A percentile compares a stretch with the other conserved stretches of the same genome.
Evolutionary conservation across 108 stramenopile species (phyloP).

Genomic region (Epipyxis sp.): DNA sequence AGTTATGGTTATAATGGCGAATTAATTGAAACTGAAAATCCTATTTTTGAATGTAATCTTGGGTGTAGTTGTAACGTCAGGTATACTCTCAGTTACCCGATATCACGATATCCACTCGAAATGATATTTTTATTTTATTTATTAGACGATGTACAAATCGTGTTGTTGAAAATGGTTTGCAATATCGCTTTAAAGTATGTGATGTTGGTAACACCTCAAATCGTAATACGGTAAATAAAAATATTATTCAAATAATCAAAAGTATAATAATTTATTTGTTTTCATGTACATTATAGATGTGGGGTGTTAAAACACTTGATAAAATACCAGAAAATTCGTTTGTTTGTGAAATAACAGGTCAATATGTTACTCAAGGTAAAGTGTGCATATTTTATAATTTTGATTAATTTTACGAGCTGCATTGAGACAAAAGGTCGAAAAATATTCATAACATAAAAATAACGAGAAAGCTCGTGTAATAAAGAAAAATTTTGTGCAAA

Average conservation of each 20-base stretch:
- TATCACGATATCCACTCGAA: too few species aligned
- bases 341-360: conserved; percentile 10
- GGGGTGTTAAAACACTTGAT: neutral
- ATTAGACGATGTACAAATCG: conserved; percentile 20
- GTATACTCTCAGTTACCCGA: too few species aligned
- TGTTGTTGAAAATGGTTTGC: neutral
- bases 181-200: neutral
- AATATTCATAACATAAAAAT: too few species aligned
- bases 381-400: too few species aligned
- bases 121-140: too few species aligned
- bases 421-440: too few species aligned
- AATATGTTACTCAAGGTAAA: neutral
- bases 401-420: too few species aligned
- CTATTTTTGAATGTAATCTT: conserved; percentile 6
- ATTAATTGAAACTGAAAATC: neutral
- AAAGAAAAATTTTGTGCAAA: too few species aligned
- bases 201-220: neutral
- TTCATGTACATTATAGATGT: neutral
- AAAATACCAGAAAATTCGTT: neutral
- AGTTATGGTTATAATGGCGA: neutral
- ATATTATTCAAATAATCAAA: too few species aligned
- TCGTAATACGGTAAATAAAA: neutral
- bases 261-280: too few species aligned
- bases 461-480: too few species aligned
- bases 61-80: neutral